These are phyloP conservation scores for Curvularia eragrostidis DNA, from an alignment of 2,329 filamentous ascomycete species.

Conservation along the genomic window DNA sequence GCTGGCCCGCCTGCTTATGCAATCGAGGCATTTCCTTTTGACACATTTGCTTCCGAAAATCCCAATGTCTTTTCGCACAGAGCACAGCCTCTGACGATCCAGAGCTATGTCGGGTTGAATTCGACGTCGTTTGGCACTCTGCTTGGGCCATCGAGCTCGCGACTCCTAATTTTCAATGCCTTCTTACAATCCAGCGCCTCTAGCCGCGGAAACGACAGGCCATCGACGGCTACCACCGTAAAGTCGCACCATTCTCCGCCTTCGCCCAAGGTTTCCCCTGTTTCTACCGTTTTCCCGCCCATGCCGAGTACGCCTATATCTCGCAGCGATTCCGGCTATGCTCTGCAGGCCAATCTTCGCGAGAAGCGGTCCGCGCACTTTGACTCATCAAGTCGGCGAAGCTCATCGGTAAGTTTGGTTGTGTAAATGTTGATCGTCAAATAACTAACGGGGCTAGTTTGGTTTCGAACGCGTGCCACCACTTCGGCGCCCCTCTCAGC, in stretches of 20 bases:
- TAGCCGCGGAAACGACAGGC: conserved; percentile 70
- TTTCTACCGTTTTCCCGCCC: conserved; percentile 78
- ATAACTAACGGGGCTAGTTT: conserved; percentile 59
- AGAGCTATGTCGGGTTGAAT: conserved; percentile 87
- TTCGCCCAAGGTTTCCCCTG: conserved; percentile 71
- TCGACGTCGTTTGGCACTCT: conserved; percentile 84
- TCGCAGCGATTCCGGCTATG: conserved; percentile 89
- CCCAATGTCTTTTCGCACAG: conserved; percentile 77
- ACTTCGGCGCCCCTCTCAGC: conserved; percentile 67
- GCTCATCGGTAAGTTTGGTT: conserved; percentile 70
- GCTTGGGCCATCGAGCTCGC: conserved; percentile 58
- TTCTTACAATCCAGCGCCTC: conserved; percentile 79
- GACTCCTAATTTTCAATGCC: conserved; percentile 84
- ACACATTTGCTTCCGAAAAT: conserved; percentile 88
- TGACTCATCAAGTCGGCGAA: conserved; percentile 79
- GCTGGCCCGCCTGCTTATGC: conserved; percentile 92
- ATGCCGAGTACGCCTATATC: conserved; percentile 81
- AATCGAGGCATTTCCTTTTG: conserved; percentile 88
- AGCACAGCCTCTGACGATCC: conserved; percentile 73
- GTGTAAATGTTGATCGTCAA: conserved; percentile 15
- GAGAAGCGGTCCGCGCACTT: conserved; percentile 97
- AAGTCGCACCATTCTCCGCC: conserved; percentile 59
- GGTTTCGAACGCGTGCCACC: conserved; percentile 74
- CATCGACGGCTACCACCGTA: conserved; percentile 58
- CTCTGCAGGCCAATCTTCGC: conserved; percentile 80